phyloP scores from a whole-genome alignment of 2,329 filamentous ascomycete genomes.

The Penicillium olsonii region DNA sequence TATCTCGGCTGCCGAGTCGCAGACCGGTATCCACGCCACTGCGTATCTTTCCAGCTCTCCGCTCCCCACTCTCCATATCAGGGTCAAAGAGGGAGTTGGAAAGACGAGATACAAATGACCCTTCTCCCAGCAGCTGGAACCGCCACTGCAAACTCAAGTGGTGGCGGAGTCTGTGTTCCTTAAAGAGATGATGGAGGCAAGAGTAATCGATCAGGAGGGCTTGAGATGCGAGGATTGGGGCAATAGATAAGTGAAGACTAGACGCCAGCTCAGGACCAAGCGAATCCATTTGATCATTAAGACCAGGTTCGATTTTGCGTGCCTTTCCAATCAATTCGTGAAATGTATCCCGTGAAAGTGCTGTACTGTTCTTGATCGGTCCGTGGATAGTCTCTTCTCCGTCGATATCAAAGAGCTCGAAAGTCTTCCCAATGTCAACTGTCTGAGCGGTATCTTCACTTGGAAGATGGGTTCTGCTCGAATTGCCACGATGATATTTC shows the following conservation, averaged over 20 bases:
- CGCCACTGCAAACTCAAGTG: slow-evolving; percentile 75
- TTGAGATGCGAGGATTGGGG: slow-evolving; percentile 72
- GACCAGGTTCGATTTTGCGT: slow-evolving; percentile 21
- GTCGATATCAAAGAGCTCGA: slow-evolving; percentile 40
- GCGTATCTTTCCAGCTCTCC: slow-evolving; percentile 67
- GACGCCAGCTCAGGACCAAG: slow-evolving; percentile 47
- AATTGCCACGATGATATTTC: slow-evolving; percentile 34
- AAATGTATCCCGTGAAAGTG: slow-evolving; percentile 32
- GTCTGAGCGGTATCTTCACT: neutral
- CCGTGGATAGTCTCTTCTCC: slow-evolving; percentile 25
- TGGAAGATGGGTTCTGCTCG: slow-evolving; percentile 26
- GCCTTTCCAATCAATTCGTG: slow-evolving; percentile 29
- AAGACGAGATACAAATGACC: slow-evolving; percentile 76
- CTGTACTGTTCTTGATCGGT: slow-evolving; percentile 24
- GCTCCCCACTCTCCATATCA: slow-evolving; percentile 76
- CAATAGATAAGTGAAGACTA: slow-evolving; percentile 70
- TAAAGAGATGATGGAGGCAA: slow-evolving; percentile 75
- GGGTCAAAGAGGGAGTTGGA: slow-evolving; percentile 83
- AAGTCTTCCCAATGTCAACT: slow-evolving; percentile 21
- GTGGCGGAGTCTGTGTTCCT: slow-evolving; percentile 66
- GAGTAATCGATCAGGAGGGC: slow-evolving; percentile 75
- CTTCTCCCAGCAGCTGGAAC: slow-evolving; percentile 83
- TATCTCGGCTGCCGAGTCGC: slow-evolving; percentile 75
- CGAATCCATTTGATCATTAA: slow-evolving; percentile 9
- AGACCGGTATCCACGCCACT: slow-evolving; percentile 76